Base-by-base conservation (phyloP, 2,329 filamentous ascomycete species). In the Cladophialophora bantiana region DNA sequence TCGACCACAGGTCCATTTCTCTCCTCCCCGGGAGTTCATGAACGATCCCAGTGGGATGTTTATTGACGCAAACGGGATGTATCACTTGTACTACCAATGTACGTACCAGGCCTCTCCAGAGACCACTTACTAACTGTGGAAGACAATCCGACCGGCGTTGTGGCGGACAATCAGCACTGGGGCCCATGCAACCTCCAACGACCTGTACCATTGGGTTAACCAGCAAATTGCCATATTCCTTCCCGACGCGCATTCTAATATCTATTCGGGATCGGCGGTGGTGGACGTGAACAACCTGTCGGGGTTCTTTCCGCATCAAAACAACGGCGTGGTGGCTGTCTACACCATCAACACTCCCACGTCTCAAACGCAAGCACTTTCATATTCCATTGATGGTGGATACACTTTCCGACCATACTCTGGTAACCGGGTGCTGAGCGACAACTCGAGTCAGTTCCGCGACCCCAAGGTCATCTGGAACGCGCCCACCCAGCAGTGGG, bases 11-110 rank as follows among this genome's bases (percentile, higher is more conserved):
- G 66, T 75, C 15, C 76, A 77, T 59, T 77, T 74, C 68, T 75
- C 75, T 20, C 74, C 76, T 5, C 75, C 74, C 12, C 60, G 55
- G 26, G 65, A 69, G 20, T 77, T 77, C 64, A 80, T 79, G 57
- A 89, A 88, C 68, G 88, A 90, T 70, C 87, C 88, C 1, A 90
- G 90, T 76, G 88, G 88, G 71, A 82, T 88, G 78, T 88, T 89
- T 67, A 74, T 83, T 5, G 86, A 89, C 68, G 79, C 76, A 2
- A 80, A 86, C 62, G 86, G 86, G 4, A 79, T 81, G 0, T 90
- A 85, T 76, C 88, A 90, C 73, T 70, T 89, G 1, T 90, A 90
- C 76, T 90, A 90, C 71, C 88, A 90, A 73, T 88, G 84, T 50
- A 50, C 7, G 45, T 50, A 31, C 26, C 15, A 4, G 42, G 3